Evolutionary conservation across 2,329 filamentous ascomycete genomes (phyloP).

Genomic region (Aspergillus caelatus): DNA sequence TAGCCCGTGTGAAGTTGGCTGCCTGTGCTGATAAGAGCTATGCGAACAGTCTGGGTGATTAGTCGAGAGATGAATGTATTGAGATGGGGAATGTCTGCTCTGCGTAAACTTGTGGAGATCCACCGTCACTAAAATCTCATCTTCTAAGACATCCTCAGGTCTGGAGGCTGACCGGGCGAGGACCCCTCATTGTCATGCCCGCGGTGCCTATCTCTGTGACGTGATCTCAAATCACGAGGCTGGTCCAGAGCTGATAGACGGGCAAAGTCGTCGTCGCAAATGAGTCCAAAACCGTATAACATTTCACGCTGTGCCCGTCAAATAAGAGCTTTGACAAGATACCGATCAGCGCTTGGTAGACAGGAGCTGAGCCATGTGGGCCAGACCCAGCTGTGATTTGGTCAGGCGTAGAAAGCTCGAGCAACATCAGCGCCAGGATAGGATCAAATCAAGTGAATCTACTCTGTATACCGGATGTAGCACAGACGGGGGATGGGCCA

Average conservation of each 20-base stretch:
- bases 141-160: background rate
- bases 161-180: background rate
- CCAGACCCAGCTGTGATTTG: background rate
- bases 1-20: background rate
- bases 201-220: background rate
- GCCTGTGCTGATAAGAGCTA: background rate
- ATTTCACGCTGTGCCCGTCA: background rate
- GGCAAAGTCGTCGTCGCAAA: background rate
- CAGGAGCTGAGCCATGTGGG: background rate
- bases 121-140: background rate
- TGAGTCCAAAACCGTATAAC: background rate
- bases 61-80: background rate
- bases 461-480: background rate
- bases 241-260: background rate
- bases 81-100: background rate
- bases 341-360: background rate
- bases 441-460: background rate
- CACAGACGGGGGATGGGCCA: background rate
- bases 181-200: background rate
- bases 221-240: background rate
- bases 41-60: background rate
- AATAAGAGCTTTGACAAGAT: background rate
- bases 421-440: background rate
- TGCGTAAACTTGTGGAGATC: background rate
- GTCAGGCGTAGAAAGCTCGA: background rate